These are phyloP conservation scores for Xylaria sp. DNA, from an alignment of 2,329 filamentous ascomycete genomes.

Conservation along the genomic window DNA sequence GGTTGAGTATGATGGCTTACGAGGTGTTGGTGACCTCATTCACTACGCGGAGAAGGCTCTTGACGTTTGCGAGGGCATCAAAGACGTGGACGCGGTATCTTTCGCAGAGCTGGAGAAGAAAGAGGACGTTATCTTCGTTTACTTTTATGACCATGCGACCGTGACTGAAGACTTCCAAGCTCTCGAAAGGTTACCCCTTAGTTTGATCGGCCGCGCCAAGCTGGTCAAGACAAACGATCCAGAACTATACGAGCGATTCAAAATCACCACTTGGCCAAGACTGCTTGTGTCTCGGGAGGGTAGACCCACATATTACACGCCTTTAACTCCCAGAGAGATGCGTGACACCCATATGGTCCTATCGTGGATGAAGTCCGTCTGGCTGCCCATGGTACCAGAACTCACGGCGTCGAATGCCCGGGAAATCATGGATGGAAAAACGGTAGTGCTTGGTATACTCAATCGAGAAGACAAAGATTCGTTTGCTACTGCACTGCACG, in stretches of 20 bases:
- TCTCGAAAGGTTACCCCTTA: slow-evolving; percentile 85
- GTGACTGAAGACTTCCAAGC: slow-evolving; percentile 92
- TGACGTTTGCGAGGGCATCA: slow-evolving; percentile 78
- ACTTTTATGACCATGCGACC: slow-evolving; percentile 97
- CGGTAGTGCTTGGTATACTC: slow-evolving; percentile 92
- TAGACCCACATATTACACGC: slow-evolving; percentile 88
- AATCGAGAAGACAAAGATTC: slow-evolving; percentile 82
- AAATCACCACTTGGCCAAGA: slow-evolving; percentile 97
- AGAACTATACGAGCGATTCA: slow-evolving; percentile 82
- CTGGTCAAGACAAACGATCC: slow-evolving; percentile 90
- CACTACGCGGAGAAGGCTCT: slow-evolving; percentile 88
- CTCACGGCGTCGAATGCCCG: slow-evolving; percentile 89
- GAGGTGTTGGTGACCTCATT: slow-evolving; percentile 90
- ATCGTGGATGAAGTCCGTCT: slow-evolving; percentile 94
- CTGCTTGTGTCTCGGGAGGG: slow-evolving; percentile 90
- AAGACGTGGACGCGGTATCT: slow-evolving; percentile 78
- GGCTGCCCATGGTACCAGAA: slow-evolving; percentile 95
- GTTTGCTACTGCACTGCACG: slow-evolving; percentile 80
- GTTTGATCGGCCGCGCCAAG: slow-evolving; percentile 89
- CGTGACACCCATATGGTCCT: slow-evolving; percentile 84
- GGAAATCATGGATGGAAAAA: slow-evolving; percentile 94
- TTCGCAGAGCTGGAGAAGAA: slow-evolving; percentile 89
- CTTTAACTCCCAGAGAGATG: slow-evolving; percentile 90
- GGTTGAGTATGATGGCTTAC: slow-evolving; percentile 91
- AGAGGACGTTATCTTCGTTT: slow-evolving; percentile 95